Percentiles rank a stretch among this genome's conserved stretches.
Conservation (phyloP, 805 yeast species). For the Lachancea meyersii region DNA sequence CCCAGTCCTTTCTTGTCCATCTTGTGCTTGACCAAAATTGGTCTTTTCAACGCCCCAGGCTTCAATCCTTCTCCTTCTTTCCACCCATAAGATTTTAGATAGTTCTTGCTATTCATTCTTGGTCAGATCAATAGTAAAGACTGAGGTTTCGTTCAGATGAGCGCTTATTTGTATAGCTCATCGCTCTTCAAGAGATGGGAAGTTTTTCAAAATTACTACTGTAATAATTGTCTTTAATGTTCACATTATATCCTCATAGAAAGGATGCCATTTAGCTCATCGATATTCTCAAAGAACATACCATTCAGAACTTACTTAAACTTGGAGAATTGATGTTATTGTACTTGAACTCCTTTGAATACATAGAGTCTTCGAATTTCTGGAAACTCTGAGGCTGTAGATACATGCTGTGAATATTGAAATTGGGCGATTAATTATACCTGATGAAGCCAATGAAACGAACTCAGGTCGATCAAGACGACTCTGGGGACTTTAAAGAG, state of each 20-base stretch:
- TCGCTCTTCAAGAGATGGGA: slow-evolving; percentile 5
- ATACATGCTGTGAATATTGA: too few species aligned
- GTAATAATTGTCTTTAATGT: too few species aligned
- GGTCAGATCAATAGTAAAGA: neutral
- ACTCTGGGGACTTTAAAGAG: neutral
- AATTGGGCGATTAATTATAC: too few species aligned
- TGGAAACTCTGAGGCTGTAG: too few species aligned
- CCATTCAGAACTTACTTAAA: too few species aligned
- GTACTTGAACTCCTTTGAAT: too few species aligned
- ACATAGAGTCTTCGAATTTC: too few species aligned
- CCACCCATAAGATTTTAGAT: slow-evolving; percentile 84
- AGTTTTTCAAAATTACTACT: neutral
- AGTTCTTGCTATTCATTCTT: slow-evolving; percentile 66
- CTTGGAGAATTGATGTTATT: too few species aligned
- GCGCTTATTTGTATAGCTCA: slow-evolving; percentile 2
- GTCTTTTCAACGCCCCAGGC: slow-evolving; percentile 74
- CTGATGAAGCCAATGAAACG: neutral
- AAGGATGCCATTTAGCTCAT: too few species aligned
- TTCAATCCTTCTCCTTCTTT: slow-evolving; percentile 79
- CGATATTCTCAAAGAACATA: too few species aligned
- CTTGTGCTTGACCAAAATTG: slow-evolving; percentile 85
- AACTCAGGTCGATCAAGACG: neutral
- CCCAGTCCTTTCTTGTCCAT: slow-evolving; percentile 90
- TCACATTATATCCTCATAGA: too few species aligned
- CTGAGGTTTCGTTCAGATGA: slow-evolving; percentile 24